These are phyloP conservation scores for Aspergillus arachidicola DNA, from an alignment of 2,329 filamentous ascomycete species.

Conservation along the genomic window DNA sequence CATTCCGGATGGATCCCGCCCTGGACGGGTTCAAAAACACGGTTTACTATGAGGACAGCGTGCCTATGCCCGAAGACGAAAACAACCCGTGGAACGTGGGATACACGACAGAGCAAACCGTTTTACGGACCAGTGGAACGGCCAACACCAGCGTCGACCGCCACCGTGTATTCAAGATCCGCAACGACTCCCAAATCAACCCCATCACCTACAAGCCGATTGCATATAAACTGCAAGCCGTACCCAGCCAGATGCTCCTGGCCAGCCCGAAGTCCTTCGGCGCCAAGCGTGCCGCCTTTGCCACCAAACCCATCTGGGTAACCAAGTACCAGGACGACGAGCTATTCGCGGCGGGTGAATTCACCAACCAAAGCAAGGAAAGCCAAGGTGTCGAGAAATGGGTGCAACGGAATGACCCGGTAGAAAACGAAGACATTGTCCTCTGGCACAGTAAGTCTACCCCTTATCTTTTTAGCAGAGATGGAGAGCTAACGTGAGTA, in stretches of 20 bases:
- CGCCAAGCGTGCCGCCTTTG: constrained; percentile 56
- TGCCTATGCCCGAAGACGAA: constrained; percentile 60
- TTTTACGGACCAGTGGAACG: constrained; percentile 50
- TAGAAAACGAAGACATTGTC: constrained; percentile 50
- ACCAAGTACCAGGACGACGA: constrained; percentile 58
- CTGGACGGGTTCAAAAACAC: constrained; percentile 60
- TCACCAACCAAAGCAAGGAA: constrained; percentile 59
- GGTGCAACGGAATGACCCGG: constrained; percentile 50
- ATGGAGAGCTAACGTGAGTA: constrained; percentile 21
- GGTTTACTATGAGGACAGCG: constrained; percentile 60
- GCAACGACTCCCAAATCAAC: constrained; percentile 56
- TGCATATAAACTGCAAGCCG: constrained; percentile 59
- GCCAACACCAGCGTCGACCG: constrained; percentile 51
- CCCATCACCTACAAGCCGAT: constrained; percentile 57
- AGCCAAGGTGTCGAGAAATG: constrained; percentile 57
- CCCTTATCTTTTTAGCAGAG: background rate
- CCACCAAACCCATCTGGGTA: constrained; percentile 59
- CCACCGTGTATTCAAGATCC: constrained; percentile 62
- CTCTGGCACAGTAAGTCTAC: constrained; percentile 42
- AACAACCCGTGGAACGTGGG: constrained; percentile 55
- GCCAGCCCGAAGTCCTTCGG: constrained; percentile 50
- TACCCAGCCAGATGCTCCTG: constrained; percentile 61
- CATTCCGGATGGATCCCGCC: constrained; percentile 63
- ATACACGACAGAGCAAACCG: constrained; percentile 54
- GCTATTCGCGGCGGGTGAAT: constrained; percentile 57